phyloP scores from a whole-genome alignment of 768 basidiomycete species.

The Pleurotus platypus region DNA sequence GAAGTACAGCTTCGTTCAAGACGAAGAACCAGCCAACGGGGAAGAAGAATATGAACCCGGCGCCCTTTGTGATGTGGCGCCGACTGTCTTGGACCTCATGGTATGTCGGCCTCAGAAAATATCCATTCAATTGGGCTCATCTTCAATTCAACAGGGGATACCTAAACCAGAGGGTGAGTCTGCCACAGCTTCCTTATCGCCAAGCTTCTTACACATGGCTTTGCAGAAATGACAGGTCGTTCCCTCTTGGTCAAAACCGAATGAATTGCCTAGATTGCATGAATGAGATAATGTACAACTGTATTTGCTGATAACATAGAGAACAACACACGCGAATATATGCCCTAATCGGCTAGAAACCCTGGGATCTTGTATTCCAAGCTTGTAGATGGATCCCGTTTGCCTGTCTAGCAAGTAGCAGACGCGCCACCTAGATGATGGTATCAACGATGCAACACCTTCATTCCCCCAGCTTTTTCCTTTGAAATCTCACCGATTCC shows the following conservation, averaged over 20 bases:
- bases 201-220: conserved; percentile 1
- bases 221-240: conserved; percentile 55
- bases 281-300: neutral
- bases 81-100: conserved; percentile 80
- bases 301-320: neutral
- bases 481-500: conserved; percentile 13
- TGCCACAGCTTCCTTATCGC: conserved; percentile 10
- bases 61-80: conserved; percentile 87
- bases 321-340: neutral
- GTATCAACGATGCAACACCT: neutral
- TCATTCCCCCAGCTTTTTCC: neutral
- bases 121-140: neutral
- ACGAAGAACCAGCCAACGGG: conserved; percentile 44
- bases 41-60: conserved; percentile 60
- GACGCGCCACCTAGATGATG: neutral
- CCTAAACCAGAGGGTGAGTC: conserved; percentile 63
- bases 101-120: conserved; percentile 18
- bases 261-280: neutral
- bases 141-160: conserved; percentile 40
- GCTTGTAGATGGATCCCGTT: neutral
- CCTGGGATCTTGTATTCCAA: neutral
- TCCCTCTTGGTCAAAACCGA: conserved; percentile 41
- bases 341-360: neutral
- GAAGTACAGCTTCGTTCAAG: conserved; percentile 49
- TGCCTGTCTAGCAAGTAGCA: neutral